These are phyloP conservation scores for Speleostelium caveatum DNA, from an alignment of 78 protist species.

Conservation along the genomic window DNA sequence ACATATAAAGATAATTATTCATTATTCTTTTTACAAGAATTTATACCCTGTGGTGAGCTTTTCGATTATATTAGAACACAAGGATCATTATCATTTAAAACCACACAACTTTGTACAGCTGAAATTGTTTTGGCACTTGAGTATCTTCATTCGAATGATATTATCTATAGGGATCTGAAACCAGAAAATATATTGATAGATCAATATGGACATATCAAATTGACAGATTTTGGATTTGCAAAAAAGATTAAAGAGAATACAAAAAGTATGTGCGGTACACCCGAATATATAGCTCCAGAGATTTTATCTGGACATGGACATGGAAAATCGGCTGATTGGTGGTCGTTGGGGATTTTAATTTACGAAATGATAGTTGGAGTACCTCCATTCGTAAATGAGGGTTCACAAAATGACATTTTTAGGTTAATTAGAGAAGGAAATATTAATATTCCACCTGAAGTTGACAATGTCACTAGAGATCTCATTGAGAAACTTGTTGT, in stretches of 20 bases:
- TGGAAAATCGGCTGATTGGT: conserved; percentile 95
- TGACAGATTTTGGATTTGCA: conserved; percentile 89
- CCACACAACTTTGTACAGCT: conserved; percentile 71
- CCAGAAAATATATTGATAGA: conserved; percentile 87
- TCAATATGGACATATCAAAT: conserved; percentile 80
- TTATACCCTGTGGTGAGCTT: conserved; percentile 78
- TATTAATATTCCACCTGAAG: conserved; percentile 34
- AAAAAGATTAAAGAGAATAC: conserved; percentile 68
- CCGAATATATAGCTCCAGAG: conserved; percentile 94
- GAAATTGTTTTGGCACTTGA: conserved; percentile 84
- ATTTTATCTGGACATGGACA: conserved; percentile 84
- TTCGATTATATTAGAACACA: conserved; percentile 63
- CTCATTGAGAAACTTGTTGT: conserved; percentile 63
- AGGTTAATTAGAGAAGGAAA: conserved; percentile 34
- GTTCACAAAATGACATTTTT: conserved; percentile 44
- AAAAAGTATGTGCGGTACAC: conserved; percentile 91
- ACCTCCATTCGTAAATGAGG: conserved; percentile 66
- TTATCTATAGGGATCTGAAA: conserved; percentile 86
- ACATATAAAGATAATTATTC: conserved; percentile 69
- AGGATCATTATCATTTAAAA: conserved; percentile 20
- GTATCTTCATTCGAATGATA: conserved; percentile 66
- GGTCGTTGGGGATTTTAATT: conserved; percentile 92
- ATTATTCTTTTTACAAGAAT: conserved; percentile 75
- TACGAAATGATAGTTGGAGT: conserved; percentile 93
- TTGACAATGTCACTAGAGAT: conserved; percentile 34